Evolutionary conservation across 2,329 filamentous ascomycete species (phyloP).

Genomic region (Ophiocordyceps camponoti-floridani): DNA sequence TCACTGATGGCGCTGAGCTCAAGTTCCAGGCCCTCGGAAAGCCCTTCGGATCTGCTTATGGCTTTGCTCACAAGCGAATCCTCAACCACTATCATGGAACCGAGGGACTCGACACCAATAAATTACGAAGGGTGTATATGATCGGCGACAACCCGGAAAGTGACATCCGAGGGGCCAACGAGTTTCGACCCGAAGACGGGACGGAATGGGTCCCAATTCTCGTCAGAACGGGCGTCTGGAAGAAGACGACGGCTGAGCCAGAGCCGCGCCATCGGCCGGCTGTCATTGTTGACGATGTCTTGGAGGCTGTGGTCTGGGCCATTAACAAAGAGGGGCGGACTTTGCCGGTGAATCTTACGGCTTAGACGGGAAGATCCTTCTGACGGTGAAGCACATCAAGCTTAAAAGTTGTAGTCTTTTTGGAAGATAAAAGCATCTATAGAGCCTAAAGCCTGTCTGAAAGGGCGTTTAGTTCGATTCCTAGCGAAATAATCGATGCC

Average conservation of each 20-base stretch:
- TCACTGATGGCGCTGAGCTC: slow-evolving; percentile 47
- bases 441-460: too few species aligned
- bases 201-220: slow-evolving; percentile 65
- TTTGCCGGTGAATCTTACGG: slow-evolving; percentile 9
- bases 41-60: slow-evolving; percentile 59
- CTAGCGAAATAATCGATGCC: too few species aligned
- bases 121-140: slow-evolving; percentile 73
- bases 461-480: too few species aligned
- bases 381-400: background rate
- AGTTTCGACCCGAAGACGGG: slow-evolving; percentile 45
- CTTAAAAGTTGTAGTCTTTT: too few species aligned
- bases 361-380: background rate
- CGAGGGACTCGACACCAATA: slow-evolving; percentile 5
- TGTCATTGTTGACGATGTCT: slow-evolving; percentile 55
- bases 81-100: slow-evolving; percentile 27
- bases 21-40: slow-evolving; percentile 63
- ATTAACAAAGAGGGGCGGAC: slow-evolving; percentile 35
- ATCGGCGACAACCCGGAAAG: slow-evolving; percentile 80
- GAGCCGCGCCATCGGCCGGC: slow-evolving; percentile 42
- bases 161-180: slow-evolving; percentile 78
- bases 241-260: slow-evolving; percentile 17
- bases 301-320: slow-evolving; percentile 61
- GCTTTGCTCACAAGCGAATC: slow-evolving; percentile 58
- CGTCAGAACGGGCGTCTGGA: slow-evolving; percentile 66
- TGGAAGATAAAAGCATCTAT: too few species aligned